Base-by-base conservation (phyloP, 257 asterid species). In the Solanum infundibuliforme region DNA sequence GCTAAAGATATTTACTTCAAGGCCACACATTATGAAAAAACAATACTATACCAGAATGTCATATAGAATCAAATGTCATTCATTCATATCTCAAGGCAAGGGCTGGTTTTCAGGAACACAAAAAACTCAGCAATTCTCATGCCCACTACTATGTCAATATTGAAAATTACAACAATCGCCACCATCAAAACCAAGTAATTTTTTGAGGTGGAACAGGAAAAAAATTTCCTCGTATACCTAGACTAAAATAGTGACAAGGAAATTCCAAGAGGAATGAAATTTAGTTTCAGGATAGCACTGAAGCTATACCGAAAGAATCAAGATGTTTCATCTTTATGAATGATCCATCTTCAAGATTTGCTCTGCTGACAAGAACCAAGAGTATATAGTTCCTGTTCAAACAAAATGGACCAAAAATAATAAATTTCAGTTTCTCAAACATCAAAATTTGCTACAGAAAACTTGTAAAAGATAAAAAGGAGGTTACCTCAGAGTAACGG, bases 401-500 rank as follows among this genome's bases (percentile, higher is more conserved):
- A 82, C 43, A 82, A 82, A 82, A 29, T 48, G 69, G 41, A 82
- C 20, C 85, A 16, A 36, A 46, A 48, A 25, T 46, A 29, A 1
- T 14, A 25, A 14, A 43, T 13, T 79, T 6, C 39, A 79, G 25
- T 79, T 79, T 41, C n/a, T 27, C 84, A 41, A 82, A 29, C 85
- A 46, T 82, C 69, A 82, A 48, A 48, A 29, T 9, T 31, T 29
- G 69, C 69, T 29, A 79, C 35, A 34, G 20, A 55, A 35, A 36
- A 25, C 25, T n/a, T 65, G n/a, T 20, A 4, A 8, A 76, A 18
- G 46, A 25, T 72, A 29, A 8, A 27, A 76, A 39, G 18, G 71
- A 74, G 52, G 43, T 87, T 90, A 96, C 99, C 98, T 93, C 94
- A 7, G 98, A 92, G 87, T 92, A 92, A 55, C 94, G 95, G 71